Evolutionary conservation across 2,329 filamentous ascomycete species (phyloP).

Genomic region (Triangularia verruculosa): DNA sequence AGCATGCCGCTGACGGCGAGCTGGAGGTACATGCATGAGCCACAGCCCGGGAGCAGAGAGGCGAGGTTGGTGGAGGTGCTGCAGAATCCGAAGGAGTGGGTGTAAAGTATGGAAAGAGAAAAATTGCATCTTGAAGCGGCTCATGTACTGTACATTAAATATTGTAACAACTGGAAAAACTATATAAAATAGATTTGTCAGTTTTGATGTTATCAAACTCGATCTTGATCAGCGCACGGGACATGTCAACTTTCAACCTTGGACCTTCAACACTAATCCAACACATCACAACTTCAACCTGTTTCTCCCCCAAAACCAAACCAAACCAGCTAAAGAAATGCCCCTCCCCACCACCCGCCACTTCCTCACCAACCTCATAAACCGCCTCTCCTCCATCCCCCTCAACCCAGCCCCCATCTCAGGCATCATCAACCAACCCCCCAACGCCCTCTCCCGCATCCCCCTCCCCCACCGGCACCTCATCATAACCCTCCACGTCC

Average conservation of each 20-base stretch:
- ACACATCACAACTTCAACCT: no score
- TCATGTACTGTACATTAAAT: conserved; percentile 6
- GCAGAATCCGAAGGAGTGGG: conserved; percentile 64
- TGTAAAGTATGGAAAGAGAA: conserved; percentile 36
- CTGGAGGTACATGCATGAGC: conserved; percentile 95
- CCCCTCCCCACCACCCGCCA: conserved; percentile 40
- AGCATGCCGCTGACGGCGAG: conserved; percentile 87
- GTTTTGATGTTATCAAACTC: background rate
- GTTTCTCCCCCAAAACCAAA: background rate
- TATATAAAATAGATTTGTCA: background rate
- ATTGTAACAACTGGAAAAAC: background rate
- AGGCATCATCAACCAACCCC: background rate
- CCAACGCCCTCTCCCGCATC: conserved; percentile 38
- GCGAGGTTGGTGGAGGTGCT: conserved; percentile 74
- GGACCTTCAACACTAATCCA: background rate
- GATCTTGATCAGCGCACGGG: background rate
- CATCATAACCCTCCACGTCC: conserved; percentile 76
- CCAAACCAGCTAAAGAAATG: background rate
- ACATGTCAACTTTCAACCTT: background rate
- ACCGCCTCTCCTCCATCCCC: conserved; percentile 38
- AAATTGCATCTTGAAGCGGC: background rate
- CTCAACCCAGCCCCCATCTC: conserved; percentile 10
- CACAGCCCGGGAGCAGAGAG: conserved; percentile 72
- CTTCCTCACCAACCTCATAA: conserved; percentile 50
- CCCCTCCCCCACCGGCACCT: conserved; percentile 47